phyloP scores from a whole-genome alignment of 2,329 filamentous ascomycete species.

The Ascochyta fabae region DNA sequence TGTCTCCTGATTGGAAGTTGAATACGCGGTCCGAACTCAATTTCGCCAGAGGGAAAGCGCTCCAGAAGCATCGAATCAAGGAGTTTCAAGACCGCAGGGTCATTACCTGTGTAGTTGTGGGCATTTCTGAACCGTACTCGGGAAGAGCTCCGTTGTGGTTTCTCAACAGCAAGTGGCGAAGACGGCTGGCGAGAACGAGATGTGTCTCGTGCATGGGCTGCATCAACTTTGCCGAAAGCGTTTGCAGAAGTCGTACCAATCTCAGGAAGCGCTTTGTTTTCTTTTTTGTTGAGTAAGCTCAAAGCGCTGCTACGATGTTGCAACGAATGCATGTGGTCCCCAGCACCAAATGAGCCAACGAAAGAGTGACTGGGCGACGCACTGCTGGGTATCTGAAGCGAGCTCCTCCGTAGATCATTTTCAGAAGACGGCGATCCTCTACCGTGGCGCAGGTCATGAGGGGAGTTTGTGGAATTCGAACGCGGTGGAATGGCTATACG shows the following conservation, averaged over 20 bases:
- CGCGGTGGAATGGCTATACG: constrained; percentile 34
- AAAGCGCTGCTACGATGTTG: constrained; percentile 64
- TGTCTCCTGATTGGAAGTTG: constrained; percentile 66
- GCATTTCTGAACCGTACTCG: constrained; percentile 63
- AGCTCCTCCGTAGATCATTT: constrained; percentile 45
- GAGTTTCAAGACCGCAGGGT: constrained; percentile 66
- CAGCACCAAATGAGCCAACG: constrained; percentile 35
- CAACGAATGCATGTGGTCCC: constrained; percentile 47
- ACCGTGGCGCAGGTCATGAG: constrained; percentile 23
- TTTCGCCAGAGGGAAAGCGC: constrained; percentile 65
- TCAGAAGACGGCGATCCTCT: constrained; percentile 38
- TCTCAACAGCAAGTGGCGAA: constrained; percentile 41
- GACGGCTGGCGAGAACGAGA: constrained; percentile 38
- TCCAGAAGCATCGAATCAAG: constrained; percentile 83
- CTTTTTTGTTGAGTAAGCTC: constrained; percentile 64
- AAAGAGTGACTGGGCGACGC: constrained; percentile 39
- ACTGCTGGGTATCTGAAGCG: constrained; percentile 36
- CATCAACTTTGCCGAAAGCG: constrained; percentile 69
- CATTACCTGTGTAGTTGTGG: constrained; percentile 85
- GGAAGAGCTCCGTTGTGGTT: constrained; percentile 40
- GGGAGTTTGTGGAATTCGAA: constrained; percentile 24
- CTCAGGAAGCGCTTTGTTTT: constrained; percentile 68
- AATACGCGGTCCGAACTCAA: constrained; percentile 80
- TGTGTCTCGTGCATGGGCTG: constrained; percentile 46
- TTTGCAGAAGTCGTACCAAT: constrained; percentile 69